These are phyloP conservation scores for Metschnikowia cubensis DNA, from an alignment of 805 yeast genomes.

Conservation along the genomic window DNA sequence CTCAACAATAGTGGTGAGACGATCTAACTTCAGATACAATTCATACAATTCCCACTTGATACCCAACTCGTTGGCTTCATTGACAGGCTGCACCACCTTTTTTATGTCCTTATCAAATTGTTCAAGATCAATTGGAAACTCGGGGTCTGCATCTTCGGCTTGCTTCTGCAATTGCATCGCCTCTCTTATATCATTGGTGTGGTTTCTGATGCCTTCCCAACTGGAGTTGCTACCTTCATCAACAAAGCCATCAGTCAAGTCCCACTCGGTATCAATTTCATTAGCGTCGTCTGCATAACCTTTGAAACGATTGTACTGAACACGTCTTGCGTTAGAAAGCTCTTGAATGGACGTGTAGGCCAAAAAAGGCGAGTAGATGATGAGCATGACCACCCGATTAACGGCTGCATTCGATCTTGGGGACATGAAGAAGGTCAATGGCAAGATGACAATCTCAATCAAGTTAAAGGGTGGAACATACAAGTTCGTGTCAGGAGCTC, in stretches of 20 bases:
- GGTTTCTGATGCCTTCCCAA: conserved; percentile 37
- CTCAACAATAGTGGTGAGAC: conserved; percentile 39
- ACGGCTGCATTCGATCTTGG: conserved; percentile 34
- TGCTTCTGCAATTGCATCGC: conserved; percentile 48
- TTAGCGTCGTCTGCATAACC: conserved; percentile 74
- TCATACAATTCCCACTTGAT: conserved; percentile 63
- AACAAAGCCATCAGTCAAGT: conserved; percentile 67
- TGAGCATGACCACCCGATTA: conserved; percentile 55
- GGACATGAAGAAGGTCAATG: conserved; percentile 32
- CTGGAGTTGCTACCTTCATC: conserved; percentile 27
- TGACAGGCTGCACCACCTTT: conserved; percentile 54
- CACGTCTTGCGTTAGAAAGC: conserved; percentile 61
- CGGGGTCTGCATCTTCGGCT: conserved; percentile 69
- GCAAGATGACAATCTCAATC: conserved; percentile 48
- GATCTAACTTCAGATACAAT: conserved; percentile 49
- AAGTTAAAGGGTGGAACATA: conserved; percentile 83
- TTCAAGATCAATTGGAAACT: conserved; percentile 48
- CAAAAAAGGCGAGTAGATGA: conserved; percentile 67
- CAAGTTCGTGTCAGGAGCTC: conserved; percentile 85
- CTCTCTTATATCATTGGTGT: conserved; percentile 35
- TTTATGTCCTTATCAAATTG: conserved; percentile 52
- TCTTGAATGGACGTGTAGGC: conserved; percentile 60
- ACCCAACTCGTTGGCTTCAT: conserved; percentile 50
- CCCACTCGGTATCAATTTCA: conserved; percentile 77
- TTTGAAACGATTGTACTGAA: conserved; percentile 63